These are phyloP conservation scores for Geosmithia morbida DNA, from an alignment of 2,329 filamentous ascomycete species.

Conservation along the genomic window DNA sequence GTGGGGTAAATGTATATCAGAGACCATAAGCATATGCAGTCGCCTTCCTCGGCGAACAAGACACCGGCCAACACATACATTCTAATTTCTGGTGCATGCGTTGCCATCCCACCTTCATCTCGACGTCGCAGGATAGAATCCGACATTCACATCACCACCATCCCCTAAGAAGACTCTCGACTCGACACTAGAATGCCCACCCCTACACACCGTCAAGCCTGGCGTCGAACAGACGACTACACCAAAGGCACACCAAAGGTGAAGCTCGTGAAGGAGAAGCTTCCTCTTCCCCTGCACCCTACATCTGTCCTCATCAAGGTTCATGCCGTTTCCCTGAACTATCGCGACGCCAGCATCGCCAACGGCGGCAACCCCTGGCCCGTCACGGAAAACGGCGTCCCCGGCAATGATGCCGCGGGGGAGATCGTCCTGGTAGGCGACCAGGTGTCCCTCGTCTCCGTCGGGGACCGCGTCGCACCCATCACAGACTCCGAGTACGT, in stretches of 20 bases:
- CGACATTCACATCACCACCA: too few relatives aligned
- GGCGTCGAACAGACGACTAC: slow-evolving; percentile 13
- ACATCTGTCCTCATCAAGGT: slow-evolving; percentile 9
- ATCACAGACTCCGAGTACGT: slow-evolving; percentile 23
- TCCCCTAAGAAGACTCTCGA: too few relatives aligned
- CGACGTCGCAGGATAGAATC: too few relatives aligned
- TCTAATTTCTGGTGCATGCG: too few relatives aligned
- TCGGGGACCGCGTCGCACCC: slow-evolving; percentile 22
- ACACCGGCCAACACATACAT: too few relatives aligned
- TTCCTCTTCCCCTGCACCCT: slow-evolving; percentile 12
- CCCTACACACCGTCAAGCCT: slow-evolving; percentile 7
- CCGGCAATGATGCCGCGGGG: slow-evolving; percentile 24
- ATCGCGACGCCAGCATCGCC: slow-evolving; percentile 19
- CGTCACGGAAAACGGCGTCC: slow-evolving; percentile 16
- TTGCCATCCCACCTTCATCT: too few relatives aligned
- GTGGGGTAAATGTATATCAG: too few relatives aligned
- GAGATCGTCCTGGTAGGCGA: slow-evolving; percentile 22
- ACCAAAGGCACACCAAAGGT: slow-evolving; percentile 15
- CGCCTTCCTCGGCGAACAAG: too few relatives aligned
- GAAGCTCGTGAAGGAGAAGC: slow-evolving; percentile 16
- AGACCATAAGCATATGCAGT: too few relatives aligned
- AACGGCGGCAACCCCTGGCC: slow-evolving; percentile 25
- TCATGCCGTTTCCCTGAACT: slow-evolving; percentile 18
- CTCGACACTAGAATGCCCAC: too few relatives aligned
- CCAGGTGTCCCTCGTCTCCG: slow-evolving; percentile 12